Evolutionary conservation across 352 stramenopile species (phyloP).

Genomic region (Pilasporangium apinafurcum): DNA sequence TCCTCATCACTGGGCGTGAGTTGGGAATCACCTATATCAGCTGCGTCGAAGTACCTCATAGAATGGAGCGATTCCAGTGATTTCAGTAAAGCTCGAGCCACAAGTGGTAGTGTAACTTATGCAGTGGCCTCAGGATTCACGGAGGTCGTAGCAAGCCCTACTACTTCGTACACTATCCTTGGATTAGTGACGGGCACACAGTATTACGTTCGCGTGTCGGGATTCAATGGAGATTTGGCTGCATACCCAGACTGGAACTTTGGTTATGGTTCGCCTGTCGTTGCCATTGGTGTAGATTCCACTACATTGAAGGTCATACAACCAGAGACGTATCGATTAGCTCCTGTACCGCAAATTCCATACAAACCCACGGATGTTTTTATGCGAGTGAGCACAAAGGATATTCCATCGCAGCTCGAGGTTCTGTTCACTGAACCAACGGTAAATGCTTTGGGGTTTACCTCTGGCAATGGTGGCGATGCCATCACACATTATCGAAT

Average conservation of each 20-base stretch:
- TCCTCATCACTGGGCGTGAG: conserved; percentile 53
- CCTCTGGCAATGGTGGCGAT: conserved; percentile 36
- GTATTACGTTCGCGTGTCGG: conserved; percentile 88
- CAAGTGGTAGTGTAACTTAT: conserved; percentile 32
- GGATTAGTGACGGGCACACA: conserved; percentile 64
- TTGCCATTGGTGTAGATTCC: conserved; percentile 36
- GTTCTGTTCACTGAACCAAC: conserved; percentile 67
- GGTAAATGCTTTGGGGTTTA: conserved; percentile 60
- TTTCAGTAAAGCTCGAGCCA: conserved; percentile 13
- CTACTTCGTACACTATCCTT: conserved; percentile 69
- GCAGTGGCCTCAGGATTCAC: conserved; percentile 31
- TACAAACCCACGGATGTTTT: conserved; percentile 63
- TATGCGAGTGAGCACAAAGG: conserved; percentile 66
- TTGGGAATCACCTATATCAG: conserved; percentile 33
- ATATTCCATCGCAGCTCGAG: conserved; percentile 77
- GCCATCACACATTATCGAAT: conserved; percentile 62
- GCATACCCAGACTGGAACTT: conserved; percentile 13
- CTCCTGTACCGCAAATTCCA: conserved; percentile 40
- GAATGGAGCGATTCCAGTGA: conserved; percentile 12
- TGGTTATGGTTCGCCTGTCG: conserved; percentile 55
- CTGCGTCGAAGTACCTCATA: conserved; percentile 70
- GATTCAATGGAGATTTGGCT: conserved; percentile 72
- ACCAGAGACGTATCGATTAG: conserved; percentile 22
- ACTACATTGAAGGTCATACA: conserved; percentile 4
- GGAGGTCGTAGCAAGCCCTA: conserved; percentile 30